Conservation (phyloP, 371 early-diverging fungal genomes). For the Synchytrium microbalum region DNA sequence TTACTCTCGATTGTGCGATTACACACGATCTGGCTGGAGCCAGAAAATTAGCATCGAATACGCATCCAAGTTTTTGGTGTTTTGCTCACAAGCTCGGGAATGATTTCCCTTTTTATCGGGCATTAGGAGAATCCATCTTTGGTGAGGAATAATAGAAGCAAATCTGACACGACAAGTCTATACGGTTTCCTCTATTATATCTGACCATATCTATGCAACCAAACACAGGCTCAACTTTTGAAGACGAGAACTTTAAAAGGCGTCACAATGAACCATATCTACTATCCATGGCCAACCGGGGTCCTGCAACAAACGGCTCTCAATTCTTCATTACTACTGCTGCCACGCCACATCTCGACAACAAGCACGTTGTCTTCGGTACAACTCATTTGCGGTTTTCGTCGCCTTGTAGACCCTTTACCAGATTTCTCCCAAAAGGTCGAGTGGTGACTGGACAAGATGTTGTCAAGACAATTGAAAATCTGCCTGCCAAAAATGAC, state of each 20-base stretch:
- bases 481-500: slow-evolving; percentile 48
- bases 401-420: not conserved
- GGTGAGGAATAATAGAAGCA: too few relatives aligned
- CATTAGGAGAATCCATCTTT: slow-evolving; percentile 76
- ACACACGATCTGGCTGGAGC: too few relatives aligned
- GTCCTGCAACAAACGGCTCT: slow-evolving; percentile 68
- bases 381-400: slow-evolving; percentile 48
- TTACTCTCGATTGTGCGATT: not conserved
- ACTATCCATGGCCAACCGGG: slow-evolving; percentile 93
- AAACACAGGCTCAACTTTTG: slow-evolving; percentile 19
- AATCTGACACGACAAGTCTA: too few relatives aligned
- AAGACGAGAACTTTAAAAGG: slow-evolving; percentile 32
- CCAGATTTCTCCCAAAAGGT: slow-evolving; percentile 42
- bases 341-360: slow-evolving; percentile 50
- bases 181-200: too few relatives aligned
- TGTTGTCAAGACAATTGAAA: slow-evolving; percentile 71
- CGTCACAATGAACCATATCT: slow-evolving; percentile 83
- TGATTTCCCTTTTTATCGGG: too few relatives aligned
- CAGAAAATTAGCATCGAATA: too few relatives aligned
- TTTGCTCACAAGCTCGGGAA: too few relatives aligned
- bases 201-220: not conserved
- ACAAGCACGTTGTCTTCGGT: slow-evolving; percentile 93
- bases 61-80: too few relatives aligned
- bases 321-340: slow-evolving; percentile 39
- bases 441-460: slow-evolving; percentile 61